Conservation (phyloP, 2,329 filamentous ascomycete species). For the Orbilia blumenaviensis region DNA sequence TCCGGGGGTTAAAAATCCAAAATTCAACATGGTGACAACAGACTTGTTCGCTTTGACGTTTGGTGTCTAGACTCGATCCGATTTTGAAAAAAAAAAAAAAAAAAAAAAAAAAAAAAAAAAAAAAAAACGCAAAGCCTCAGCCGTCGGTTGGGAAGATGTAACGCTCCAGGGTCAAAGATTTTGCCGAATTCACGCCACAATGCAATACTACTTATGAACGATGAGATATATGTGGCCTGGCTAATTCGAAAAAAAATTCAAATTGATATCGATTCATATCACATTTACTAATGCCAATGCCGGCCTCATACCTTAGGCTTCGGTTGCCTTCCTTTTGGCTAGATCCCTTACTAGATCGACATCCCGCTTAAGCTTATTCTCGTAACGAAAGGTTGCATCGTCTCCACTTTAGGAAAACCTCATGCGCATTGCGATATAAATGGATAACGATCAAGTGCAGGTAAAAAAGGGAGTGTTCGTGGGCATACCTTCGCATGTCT, state of each 20-base stretch:
- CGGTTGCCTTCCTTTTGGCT: slow-evolving; percentile 26
- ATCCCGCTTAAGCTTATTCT: slow-evolving; percentile 28
- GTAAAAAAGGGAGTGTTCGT: background rate
- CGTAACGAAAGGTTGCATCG: slow-evolving; percentile 49
- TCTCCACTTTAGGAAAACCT: slow-evolving; percentile 37
- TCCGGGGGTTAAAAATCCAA: too few relatives aligned
- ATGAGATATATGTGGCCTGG: background rate
- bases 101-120: too few relatives aligned
- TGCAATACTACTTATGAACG: background rate
- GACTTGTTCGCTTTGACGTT: too few relatives aligned
- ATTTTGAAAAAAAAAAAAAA: too few relatives aligned
- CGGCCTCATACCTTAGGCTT: slow-evolving; percentile 1
- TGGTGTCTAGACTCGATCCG: too few relatives aligned
- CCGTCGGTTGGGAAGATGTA: too few relatives aligned
- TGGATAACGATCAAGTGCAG: background rate
- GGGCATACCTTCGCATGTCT: background rate
- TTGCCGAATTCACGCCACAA: background rate
- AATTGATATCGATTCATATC: slow-evolving; percentile 2
- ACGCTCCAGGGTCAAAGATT: background rate
- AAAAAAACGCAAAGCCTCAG: too few relatives aligned
- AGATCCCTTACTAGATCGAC: slow-evolving; percentile 32
- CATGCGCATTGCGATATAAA: slow-evolving; percentile 19
- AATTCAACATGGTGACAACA: too few relatives aligned
- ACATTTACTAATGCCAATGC: slow-evolving; percentile 15
- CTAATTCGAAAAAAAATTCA: background rate